Evolutionary conservation across 2,329 filamentous ascomycete genomes (phyloP), one percentile per base, ranked within the genome.

Genomic region (Cytospora paraplurivora): DNA sequence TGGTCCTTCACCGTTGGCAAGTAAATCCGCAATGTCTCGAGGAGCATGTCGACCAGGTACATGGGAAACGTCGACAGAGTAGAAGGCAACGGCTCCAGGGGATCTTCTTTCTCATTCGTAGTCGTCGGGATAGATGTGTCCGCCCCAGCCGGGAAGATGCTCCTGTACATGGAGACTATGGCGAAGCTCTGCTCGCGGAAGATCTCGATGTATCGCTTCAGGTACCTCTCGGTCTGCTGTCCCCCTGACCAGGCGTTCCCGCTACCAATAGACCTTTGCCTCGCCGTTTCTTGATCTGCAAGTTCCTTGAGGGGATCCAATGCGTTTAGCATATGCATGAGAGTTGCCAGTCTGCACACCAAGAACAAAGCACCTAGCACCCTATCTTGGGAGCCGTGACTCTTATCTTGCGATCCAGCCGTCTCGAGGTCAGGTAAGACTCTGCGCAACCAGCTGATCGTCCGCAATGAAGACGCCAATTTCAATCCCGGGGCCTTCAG

Each of bases 101-200:
- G 77, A 68, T 83, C 76, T 5, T 71, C 66, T 41, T 56, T 68
- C 34, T 68, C 67, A 38, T 63, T 27, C 55, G 52, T 33, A 3
- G 52, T 33, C 32, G 59, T 68, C 62, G 44, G 17, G 19, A 41
- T 32, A 19, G 62, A 19, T n/a, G 66, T 57, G 11, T 63, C 7
- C 56, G 54, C 34, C 4, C 86, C 82, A 3, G 85, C 81, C 0
- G 90, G 88, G 71, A 96, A 96, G 61, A 98, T 92, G 71, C 90
- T 95, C 71, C 89, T 91, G 76, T 96, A 97, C 83, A 98, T 92
- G 64, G 92, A 96, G 34, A 98, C 87, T 65, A 98, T 96, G 51
- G 89, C 91, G 75, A 99, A 99, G 73, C 92, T 97, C 76, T 99
- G 95, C 76, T 99, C 95, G 59, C 95, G 90, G 74, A 98, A 98